These are phyloP conservation scores for Fraxinus angustifolia DNA, from an alignment of 305 asterid genomes.

Conservation along the genomic window DNA sequence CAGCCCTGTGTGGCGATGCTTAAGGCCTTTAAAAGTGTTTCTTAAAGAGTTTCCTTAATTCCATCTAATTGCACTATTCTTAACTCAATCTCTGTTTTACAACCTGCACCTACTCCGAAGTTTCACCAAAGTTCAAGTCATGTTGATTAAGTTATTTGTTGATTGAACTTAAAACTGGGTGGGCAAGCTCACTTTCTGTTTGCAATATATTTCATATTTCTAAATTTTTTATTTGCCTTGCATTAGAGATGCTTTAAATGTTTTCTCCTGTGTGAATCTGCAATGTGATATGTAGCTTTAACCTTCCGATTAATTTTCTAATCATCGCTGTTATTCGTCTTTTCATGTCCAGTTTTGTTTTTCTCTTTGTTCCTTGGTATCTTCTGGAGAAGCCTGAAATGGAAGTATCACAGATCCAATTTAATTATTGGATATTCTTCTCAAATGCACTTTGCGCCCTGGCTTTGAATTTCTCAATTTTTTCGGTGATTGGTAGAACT, in stretches of 20 bases:
- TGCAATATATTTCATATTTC: neutral
- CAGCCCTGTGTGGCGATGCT: neutral
- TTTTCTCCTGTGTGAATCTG: slow-evolving; percentile 7
- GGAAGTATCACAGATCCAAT: slow-evolving; percentile 82
- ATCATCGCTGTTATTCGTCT: slow-evolving; percentile 6
- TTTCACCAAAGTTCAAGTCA: neutral
- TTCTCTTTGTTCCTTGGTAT: slow-evolving; percentile 95
- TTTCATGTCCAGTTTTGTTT: slow-evolving; percentile 67
- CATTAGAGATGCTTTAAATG: neutral
- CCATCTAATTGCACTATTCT: neutral
- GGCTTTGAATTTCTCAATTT: slow-evolving; percentile 95
- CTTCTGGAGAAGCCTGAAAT: slow-evolving; percentile 93
- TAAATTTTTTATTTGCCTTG: neutral
- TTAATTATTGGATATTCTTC: slow-evolving; percentile 93
- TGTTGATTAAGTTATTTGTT: neutral
- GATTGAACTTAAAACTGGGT: slow-evolving; percentile 4
- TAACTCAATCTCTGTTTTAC: neutral
- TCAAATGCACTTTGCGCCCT: slow-evolving; percentile 93
- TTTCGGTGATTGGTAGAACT: slow-evolving; percentile 93
- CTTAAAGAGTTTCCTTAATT: neutral
- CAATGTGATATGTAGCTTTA: slow-evolving; percentile 15
- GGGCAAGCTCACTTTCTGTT: neutral
- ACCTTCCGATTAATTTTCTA: slow-evolving; percentile 9
- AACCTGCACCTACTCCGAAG: neutral
- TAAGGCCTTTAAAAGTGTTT: neutral